A percentile compares a stretch with the other conserved stretches of the same genome.
These are phyloP conservation scores for Rhodotorula sp. DNA, from an alignment of 1,284 basidiomycete genomes.

Conservation along the genomic window DNA sequence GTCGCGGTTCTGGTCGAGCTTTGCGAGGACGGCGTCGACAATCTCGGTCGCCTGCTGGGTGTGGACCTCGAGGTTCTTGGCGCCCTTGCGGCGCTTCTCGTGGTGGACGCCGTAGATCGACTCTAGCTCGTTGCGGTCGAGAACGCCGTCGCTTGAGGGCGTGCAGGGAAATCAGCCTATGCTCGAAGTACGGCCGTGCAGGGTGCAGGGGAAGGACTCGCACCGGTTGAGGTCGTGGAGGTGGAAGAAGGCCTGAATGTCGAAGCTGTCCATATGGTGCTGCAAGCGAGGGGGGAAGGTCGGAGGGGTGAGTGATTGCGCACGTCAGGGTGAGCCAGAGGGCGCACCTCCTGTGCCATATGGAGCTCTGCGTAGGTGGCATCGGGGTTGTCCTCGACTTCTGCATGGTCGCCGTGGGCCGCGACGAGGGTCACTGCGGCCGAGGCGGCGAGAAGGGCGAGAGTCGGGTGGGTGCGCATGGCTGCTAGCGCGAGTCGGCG, in stretches of 20 bases:
- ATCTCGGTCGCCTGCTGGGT: slow-evolving; percentile 82
- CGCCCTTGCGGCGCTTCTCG: slow-evolving; percentile 83
- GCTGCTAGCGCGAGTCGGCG: neutral
- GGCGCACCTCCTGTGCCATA: slow-evolving; percentile 44
- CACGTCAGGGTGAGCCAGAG: too few relatives aligned
- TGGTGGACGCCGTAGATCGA: slow-evolving; percentile 81
- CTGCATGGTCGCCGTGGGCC: slow-evolving; percentile 33
- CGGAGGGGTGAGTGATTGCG: neutral
- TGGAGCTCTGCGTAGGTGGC: slow-evolving; percentile 44
- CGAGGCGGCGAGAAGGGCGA: neutral
- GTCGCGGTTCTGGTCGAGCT: slow-evolving; percentile 77
- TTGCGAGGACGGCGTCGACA: slow-evolving; percentile 70
- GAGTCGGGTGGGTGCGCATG: neutral
- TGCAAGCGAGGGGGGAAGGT: neutral
- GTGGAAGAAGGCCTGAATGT: slow-evolving; percentile 47
- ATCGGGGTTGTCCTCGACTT: slow-evolving; percentile 29
- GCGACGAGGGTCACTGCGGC: slow-evolving; percentile 15
- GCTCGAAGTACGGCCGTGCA: too few relatives aligned
- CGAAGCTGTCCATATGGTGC: slow-evolving; percentile 46
- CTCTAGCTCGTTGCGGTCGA: slow-evolving; percentile 53
- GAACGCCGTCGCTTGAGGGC: slow-evolving; percentile 53
- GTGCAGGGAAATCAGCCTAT: too few relatives aligned
- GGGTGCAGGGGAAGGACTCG: neutral
- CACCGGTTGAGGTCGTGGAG: slow-evolving; percentile 47
- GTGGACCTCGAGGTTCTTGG: slow-evolving; percentile 76